Conservation (phyloP, 2,329 filamentous ascomycete genomes). For the Alternaria novae-zelandiae region DNA sequence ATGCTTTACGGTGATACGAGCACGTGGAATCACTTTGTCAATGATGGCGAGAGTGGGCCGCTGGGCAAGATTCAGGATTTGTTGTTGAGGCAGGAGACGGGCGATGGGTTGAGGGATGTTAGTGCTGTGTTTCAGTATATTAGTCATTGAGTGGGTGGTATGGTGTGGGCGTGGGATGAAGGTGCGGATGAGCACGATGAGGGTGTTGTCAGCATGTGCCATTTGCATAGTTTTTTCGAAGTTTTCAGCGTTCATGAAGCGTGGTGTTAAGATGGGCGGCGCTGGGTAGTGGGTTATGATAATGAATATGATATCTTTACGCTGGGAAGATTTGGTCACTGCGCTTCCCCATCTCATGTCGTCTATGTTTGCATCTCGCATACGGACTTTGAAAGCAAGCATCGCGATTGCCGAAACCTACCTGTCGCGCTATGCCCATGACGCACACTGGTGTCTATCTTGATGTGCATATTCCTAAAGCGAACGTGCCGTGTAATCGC, state of each 20-base stretch:
- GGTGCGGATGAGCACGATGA: neutral
- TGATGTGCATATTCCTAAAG: neutral
- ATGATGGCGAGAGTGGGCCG: conserved; percentile 69
- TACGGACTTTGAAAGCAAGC: neutral
- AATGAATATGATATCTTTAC: neutral
- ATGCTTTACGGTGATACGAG: conserved; percentile 98
- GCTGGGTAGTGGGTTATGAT: neutral
- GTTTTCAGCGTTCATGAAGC: neutral
- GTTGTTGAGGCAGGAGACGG: conserved; percentile 83
- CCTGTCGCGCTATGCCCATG: neutral
- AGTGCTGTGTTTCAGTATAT: conserved; percentile 99
- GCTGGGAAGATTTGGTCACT: neutral
- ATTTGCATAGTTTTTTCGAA: neutral
- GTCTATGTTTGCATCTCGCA: neutral
- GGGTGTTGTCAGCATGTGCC: neutral
- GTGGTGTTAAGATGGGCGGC: neutral
- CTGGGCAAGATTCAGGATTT: conserved; percentile 88
- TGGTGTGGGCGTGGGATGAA: neutral
- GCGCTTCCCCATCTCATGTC: neutral
- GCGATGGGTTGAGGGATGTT: conserved; percentile 70
- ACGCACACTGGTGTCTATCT: neutral
- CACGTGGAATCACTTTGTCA: conserved; percentile 98
- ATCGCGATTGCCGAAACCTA: neutral
- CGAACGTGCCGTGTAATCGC: neutral
- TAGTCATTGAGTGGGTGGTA: conserved; percentile 68